Evolutionary conservation across 495 filamentous ascomycete genomes (phyloP), one percentile per base, ranked within the genome.

Genomic region (Xanthoparmelia taractica): DNA sequence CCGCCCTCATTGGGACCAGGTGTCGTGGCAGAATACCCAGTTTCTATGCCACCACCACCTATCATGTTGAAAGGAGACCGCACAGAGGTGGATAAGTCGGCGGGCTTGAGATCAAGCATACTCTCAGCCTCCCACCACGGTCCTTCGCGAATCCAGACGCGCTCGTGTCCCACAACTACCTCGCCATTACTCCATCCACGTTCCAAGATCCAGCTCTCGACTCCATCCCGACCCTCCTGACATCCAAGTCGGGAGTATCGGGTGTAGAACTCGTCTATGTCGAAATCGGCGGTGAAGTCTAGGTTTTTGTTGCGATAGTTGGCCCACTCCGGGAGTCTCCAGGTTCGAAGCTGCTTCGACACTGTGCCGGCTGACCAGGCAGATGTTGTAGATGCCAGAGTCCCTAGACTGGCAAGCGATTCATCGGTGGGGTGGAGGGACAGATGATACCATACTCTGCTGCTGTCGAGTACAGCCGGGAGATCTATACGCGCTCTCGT

Each of bases 131-230:
- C 95, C 92, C 94, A 96, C 94, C 94, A 98, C 13, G 91, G 86
- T 57, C 78, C 84, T 72, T 98, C 94, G 48, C 94, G 81, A 80
- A 97, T 92, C 94, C 94, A 98, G 43, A 98, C 87, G 8, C 94
- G 85, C 72, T 96, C 89, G 43, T 85, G 83, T 60, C 94, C 94
- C 48, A 98, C 79, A 27, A 95, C 84, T 4, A 97, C 93, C 71
- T 97, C 95, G 34, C 94, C 94, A 69, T 98, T 97, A 74, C 90
- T 96, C 94, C 94, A 98, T 3, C 94, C 95, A 50, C 94, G 85
- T 73, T 97, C 92, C 50, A 97, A 80, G 58, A 96, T 81, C 94
- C 94, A 98, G 72, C 84, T 96, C 67, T 97, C 91, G 57, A 97
- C 90, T 57, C 95, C 95, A 68, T 98, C 94, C 50, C 85, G 82